A percentile compares a stretch with the other conserved stretches of the same genome.
phyloP scores from a whole-genome alignment of 2,329 filamentous ascomycete species.

The Chaetothyriales sp. region DNA sequence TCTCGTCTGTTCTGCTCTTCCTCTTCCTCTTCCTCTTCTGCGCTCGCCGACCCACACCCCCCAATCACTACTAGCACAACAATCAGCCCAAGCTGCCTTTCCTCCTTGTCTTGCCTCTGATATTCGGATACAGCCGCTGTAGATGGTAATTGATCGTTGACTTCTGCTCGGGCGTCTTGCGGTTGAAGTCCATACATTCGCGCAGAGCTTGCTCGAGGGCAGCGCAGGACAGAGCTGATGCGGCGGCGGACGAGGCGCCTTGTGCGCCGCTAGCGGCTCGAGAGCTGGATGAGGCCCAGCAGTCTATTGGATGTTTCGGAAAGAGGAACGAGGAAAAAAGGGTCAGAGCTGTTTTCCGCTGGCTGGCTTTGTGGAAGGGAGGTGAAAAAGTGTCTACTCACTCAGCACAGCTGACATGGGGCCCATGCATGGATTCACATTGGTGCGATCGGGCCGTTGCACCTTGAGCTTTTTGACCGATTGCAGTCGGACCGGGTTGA shows the following conservation, averaged over 20 bases:
- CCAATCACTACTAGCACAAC: background rate
- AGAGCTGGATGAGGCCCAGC: constrained; percentile 34
- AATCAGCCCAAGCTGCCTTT: constrained; percentile 29
- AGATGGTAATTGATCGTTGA: constrained; percentile 88
- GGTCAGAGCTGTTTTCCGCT: constrained; percentile 6
- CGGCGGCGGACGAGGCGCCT: constrained; percentile 1
- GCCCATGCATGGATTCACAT: constrained; percentile 48
- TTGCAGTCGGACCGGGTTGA: constrained; percentile 32
- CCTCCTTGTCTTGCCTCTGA: constrained; percentile 56
- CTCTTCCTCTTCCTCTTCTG: background rate
- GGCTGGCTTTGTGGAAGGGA: background rate
- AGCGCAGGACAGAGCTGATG: constrained; percentile 40
- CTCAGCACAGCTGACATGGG: constrained; percentile 53
- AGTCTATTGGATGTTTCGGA: constrained; percentile 21
- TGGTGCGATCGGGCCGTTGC: constrained; percentile 45
- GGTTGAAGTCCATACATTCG: constrained; percentile 57
- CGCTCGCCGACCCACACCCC: background rate
- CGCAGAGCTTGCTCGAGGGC: constrained; percentile 46
- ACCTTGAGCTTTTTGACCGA: constrained; percentile 43
- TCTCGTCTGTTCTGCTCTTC: background rate
- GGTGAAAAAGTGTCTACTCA: constrained; percentile 25
- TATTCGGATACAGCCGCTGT: constrained; percentile 55
- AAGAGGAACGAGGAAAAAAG: background rate
- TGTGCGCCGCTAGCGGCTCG: background rate
- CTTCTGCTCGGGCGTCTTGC: constrained; percentile 38